These are phyloP conservation scores for Termitomyces eurrhizus DNA, from an alignment of 768 basidiomycete genomes.

Conservation along the genomic window DNA sequence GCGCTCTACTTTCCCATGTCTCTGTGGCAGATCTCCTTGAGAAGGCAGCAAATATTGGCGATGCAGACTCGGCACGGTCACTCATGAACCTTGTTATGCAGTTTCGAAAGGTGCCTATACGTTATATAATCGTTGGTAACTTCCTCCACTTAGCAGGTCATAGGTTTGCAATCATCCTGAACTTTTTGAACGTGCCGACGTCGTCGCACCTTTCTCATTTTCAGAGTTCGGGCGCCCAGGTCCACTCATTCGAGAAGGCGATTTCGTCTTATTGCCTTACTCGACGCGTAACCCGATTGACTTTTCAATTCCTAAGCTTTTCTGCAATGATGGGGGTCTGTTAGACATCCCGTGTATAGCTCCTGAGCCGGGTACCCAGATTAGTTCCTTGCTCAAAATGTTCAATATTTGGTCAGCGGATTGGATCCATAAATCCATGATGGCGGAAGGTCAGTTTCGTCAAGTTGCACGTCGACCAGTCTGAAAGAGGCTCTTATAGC, in stretches of 20 bases:
- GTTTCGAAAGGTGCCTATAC: slow-evolving; percentile 81
- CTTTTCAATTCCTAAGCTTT: slow-evolving; percentile 64
- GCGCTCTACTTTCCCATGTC: slow-evolving; percentile 85
- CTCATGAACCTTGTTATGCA: slow-evolving; percentile 99
- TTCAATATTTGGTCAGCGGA: slow-evolving; percentile 92
- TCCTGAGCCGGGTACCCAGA: slow-evolving; percentile 44
- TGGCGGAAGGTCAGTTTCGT: slow-evolving; percentile 51
- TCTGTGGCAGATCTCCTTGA: slow-evolving; percentile 92
- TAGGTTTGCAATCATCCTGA: slow-evolving; percentile 98
- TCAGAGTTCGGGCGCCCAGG: slow-evolving; percentile 77
- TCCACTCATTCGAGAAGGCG: slow-evolving; percentile 83
- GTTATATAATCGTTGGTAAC: background rate
- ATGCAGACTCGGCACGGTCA: slow-evolving; percentile 87
- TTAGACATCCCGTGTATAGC: slow-evolving; percentile 58
- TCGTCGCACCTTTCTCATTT: slow-evolving; percentile 90
- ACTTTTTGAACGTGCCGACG: slow-evolving; percentile 95
- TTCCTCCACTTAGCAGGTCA: background rate
- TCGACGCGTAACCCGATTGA: slow-evolving; percentile 88
- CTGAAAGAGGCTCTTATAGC: slow-evolving; percentile 13
- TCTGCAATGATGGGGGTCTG: slow-evolving; percentile 78
- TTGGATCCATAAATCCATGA: slow-evolving; percentile 69
- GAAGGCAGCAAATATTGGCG: slow-evolving; percentile 88
- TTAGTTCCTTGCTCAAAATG: slow-evolving; percentile 55
- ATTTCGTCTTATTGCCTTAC: slow-evolving; percentile 77
- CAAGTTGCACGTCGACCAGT: background rate